Evolutionary conservation across 208 protist species (phyloP).

Genomic region (Leishmania tropica): DNA sequence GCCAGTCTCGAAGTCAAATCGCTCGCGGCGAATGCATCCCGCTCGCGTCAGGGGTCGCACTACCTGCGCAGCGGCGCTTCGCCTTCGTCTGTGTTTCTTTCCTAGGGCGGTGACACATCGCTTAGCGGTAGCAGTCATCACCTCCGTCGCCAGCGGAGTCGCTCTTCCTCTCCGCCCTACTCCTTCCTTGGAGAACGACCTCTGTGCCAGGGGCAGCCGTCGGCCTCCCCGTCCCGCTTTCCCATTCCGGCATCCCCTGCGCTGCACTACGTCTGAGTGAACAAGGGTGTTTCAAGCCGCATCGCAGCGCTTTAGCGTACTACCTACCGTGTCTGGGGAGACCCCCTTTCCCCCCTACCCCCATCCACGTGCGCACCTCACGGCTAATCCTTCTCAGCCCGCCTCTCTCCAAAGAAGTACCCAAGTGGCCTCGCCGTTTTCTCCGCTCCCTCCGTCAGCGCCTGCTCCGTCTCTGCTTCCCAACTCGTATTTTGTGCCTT

Average conservation of each 20-base stretch:
- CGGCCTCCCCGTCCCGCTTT: background rate
- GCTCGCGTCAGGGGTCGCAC: background rate
- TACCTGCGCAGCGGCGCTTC: background rate
- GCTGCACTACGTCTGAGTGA: background rate
- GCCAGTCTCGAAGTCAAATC: background rate
- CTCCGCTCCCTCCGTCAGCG: background rate
- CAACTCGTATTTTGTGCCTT: background rate
- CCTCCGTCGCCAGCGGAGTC: background rate
- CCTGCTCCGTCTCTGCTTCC: conserved; percentile 5
- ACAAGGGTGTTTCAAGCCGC: background rate
- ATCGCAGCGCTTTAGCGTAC: background rate
- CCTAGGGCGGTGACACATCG: background rate
- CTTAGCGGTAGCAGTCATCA: background rate
- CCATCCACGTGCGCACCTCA: background rate
- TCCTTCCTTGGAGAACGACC: background rate
- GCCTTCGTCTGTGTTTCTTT: conserved; percentile 6
- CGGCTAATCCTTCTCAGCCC: background rate
- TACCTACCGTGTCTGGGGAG: background rate
- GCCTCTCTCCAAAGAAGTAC: background rate
- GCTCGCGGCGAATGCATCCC: background rate
- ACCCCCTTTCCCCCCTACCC: background rate
- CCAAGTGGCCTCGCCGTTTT: background rate
- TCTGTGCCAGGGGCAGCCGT: background rate
- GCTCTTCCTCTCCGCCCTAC: background rate
- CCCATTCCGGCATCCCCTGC: background rate